A percentile compares a stretch with the other conserved stretches of the same genome.
These are phyloP conservation scores for Yarrowia sp. DNA, from an alignment of 805 yeast genomes.

Conservation along the genomic window DNA sequence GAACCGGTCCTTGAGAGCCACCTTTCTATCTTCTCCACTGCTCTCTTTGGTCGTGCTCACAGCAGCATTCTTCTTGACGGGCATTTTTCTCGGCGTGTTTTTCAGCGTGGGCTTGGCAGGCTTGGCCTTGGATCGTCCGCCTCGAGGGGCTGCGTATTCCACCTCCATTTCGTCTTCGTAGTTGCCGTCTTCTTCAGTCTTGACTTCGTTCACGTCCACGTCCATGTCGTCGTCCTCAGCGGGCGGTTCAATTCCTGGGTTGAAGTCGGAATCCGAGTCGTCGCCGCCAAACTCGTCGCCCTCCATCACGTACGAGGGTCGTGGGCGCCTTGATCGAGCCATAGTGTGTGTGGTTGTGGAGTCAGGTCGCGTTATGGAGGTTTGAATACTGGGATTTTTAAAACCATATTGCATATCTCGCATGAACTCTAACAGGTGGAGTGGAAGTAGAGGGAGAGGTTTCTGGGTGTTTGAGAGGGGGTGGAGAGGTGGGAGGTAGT, in stretches of 20 bases:
- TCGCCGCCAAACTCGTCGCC: conserved; percentile 18
- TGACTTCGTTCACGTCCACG: conserved; percentile 32
- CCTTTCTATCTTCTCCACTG: conserved; percentile 33
- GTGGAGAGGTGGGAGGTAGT: neutral
- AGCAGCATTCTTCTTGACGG: conserved; percentile 7
- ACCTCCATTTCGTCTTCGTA: conserved; percentile 32
- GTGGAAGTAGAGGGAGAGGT: neutral
- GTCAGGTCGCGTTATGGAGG: neutral
- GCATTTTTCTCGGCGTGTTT: conserved; percentile 28
- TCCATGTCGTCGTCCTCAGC: conserved; percentile 30
- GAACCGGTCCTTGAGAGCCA: conserved; percentile 53
- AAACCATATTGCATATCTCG: conserved; percentile 20
- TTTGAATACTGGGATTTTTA: neutral
- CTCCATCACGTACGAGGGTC: conserved; percentile 36
- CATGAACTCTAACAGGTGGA: neutral
- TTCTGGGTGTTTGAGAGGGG: too few relatives aligned
- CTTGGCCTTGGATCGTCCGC: neutral
- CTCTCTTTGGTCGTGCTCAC: conserved; percentile 1
- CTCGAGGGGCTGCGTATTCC: conserved; percentile 2
- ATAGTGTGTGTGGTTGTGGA: conserved; percentile 15
- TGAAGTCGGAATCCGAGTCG: conserved; percentile 36
- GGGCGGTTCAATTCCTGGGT: conserved; percentile 16
- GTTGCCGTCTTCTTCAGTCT: conserved; percentile 30
- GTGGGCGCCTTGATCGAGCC: conserved; percentile 12
- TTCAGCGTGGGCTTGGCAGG: neutral